Percentiles rank a stretch among this genome's conserved stretches.
These are phyloP conservation scores for Alternaria atra DNA, from an alignment of 2,329 filamentous ascomycete species.

Conservation along the genomic window DNA sequence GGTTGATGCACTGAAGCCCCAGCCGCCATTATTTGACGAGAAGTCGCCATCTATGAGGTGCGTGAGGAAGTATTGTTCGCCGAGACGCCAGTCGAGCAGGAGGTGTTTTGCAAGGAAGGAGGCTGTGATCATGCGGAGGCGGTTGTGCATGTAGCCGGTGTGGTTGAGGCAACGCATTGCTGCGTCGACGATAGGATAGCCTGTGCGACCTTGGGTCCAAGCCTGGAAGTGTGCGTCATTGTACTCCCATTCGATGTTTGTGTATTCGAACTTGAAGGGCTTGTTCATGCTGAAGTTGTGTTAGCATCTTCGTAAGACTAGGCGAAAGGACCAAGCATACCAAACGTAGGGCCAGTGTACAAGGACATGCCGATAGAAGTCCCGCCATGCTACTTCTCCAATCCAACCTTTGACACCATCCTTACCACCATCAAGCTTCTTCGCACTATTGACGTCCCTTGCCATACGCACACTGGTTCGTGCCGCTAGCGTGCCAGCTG, in stretches of 20 bases:
- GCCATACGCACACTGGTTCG: slow-evolving; percentile 62
- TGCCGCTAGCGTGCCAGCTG: slow-evolving; percentile 56
- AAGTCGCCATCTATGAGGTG: slow-evolving; percentile 60
- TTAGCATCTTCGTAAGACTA: not conserved
- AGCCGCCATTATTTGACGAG: slow-evolving; percentile 67
- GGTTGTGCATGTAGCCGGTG: slow-evolving; percentile 64
- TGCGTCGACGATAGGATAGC: slow-evolving; percentile 60
- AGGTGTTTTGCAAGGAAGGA: slow-evolving; percentile 61
- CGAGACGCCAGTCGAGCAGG: slow-evolving; percentile 60
- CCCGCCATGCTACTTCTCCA: slow-evolving; percentile 62
- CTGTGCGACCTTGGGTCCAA: slow-evolving; percentile 65
- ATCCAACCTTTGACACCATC: slow-evolving; percentile 59
- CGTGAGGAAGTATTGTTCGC: slow-evolving; percentile 62
- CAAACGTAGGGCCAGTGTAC: slow-evolving; percentile 86
- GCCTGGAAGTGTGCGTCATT: slow-evolving; percentile 65
- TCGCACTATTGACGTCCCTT: slow-evolving; percentile 55
- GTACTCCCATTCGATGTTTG: slow-evolving; percentile 80
- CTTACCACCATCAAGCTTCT: slow-evolving; percentile 61
- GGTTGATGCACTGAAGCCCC: slow-evolving; percentile 72
- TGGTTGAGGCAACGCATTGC: slow-evolving; percentile 61
- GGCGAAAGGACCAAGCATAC: slow-evolving; percentile 53
- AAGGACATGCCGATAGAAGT: slow-evolving; percentile 70
- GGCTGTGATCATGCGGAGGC: slow-evolving; percentile 60
- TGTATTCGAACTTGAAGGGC: slow-evolving; percentile 83
- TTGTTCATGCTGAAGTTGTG: slow-evolving; percentile 69